Percentiles rank a stretch among this genome's conserved stretches.
These are phyloP conservation scores for Fusarium veterinarium DNA, from an alignment of 2,329 filamentous ascomycete species.

Conservation along the genomic window DNA sequence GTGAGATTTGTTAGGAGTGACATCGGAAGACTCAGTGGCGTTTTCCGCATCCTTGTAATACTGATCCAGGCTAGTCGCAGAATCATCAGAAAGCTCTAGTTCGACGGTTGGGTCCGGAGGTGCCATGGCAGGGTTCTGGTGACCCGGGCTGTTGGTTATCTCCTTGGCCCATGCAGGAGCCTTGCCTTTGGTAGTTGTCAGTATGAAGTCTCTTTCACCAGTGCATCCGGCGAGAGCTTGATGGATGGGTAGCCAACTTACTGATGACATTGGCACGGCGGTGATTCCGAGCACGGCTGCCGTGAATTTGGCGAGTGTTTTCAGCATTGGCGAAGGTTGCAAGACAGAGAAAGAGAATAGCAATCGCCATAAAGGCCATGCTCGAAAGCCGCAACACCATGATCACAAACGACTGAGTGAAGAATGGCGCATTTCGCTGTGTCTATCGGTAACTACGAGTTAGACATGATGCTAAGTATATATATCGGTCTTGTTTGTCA, in stretches of 20 bases:
- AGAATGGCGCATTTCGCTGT: neutral
- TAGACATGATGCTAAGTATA: neutral
- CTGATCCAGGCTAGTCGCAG: neutral
- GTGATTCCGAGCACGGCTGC: neutral
- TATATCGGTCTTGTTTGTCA: neutral
- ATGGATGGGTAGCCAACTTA: neutral
- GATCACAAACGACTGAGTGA: neutral
- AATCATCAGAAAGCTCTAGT: slow-evolving; percentile 1
- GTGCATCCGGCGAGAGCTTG: too few species aligned
- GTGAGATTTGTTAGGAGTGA: neutral
- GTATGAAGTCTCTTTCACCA: neutral
- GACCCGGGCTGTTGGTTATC: neutral
- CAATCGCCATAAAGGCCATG: neutral
- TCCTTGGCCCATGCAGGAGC: slow-evolving; percentile 11
- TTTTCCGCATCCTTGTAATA: slow-evolving; percentile 12
- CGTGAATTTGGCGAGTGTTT: neutral
- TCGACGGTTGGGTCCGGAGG: neutral
- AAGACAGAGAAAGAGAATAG: slow-evolving; percentile 3
- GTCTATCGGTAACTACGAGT: too few species aligned
- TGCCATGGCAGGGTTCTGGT: slow-evolving; percentile 10
- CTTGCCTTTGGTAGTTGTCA: neutral
- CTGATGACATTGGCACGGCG: slow-evolving; percentile 4
- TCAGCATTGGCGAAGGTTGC: neutral
- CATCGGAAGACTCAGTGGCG: neutral
- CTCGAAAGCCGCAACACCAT: neutral